Evolutionary conservation across 306 rosid species (phyloP).

Genomic region (Begonia fuchsioides): DNA sequence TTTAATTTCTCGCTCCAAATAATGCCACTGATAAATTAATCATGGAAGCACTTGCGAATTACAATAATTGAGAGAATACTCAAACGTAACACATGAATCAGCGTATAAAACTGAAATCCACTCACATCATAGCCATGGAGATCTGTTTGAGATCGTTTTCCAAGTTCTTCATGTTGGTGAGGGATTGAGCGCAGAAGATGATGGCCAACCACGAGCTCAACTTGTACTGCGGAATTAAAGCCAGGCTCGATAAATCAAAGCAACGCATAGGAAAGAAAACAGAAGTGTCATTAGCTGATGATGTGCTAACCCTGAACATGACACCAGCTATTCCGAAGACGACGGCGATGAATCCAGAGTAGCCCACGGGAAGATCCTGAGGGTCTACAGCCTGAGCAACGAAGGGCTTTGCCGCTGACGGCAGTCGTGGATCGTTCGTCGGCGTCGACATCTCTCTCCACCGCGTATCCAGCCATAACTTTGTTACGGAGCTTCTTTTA

Average conservation of each 20-base stretch:
- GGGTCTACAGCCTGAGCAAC: constrained; percentile 34
- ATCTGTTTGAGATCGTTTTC: constrained; percentile 94
- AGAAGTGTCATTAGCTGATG: not conserved
- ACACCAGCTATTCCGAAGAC: constrained; percentile 83
- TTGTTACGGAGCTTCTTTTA: too few species aligned
- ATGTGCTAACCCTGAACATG: constrained; percentile 60
- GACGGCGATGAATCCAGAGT: constrained; percentile 89
- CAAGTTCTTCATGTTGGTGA: constrained; percentile 66
- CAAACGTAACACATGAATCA: too few species aligned
- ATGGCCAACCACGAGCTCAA: constrained; percentile 94
- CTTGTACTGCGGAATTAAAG: constrained; percentile 50
- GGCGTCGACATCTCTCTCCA: constrained; percentile 54
- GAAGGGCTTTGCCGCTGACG: constrained; percentile 72
- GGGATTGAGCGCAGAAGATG: constrained; percentile 88
- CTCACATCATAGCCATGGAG: constrained; percentile 96
- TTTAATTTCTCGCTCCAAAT: too few species aligned
- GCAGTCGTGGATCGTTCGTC: constrained; percentile 85
- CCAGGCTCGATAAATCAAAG: not conserved
- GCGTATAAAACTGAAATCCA: not conserved
- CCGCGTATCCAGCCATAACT: too few species aligned
- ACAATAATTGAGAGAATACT: too few species aligned
- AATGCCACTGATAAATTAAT: too few species aligned
- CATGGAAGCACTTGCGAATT: too few species aligned
- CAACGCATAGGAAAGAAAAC: not conserved
- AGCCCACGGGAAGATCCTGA: constrained; percentile 82